Conservation (phyloP, 305 asterid genomes). For the Andrographis paniculata region DNA sequence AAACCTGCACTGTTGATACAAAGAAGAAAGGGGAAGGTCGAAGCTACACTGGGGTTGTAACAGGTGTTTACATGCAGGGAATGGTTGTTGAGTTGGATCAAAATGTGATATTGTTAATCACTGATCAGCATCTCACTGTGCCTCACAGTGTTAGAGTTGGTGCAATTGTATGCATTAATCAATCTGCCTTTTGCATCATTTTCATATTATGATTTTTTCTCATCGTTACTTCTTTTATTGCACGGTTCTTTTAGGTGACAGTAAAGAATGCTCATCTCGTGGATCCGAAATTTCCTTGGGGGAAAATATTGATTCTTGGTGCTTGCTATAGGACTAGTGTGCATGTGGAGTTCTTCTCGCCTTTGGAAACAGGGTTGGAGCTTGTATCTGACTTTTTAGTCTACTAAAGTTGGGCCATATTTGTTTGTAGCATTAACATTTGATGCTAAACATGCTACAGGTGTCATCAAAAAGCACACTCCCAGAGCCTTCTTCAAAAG, state of each 20-base stretch:
- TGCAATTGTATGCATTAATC: conserved; percentile 54
- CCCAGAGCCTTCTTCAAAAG: conserved; percentile 54
- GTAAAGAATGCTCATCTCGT: conserved; percentile 71
- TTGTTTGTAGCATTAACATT: conserved; percentile 15
- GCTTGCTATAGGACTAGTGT: conserved; percentile 69
- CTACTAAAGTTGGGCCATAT: conserved; percentile 7
- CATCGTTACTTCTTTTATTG: conserved; percentile 19
- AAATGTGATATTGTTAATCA: conserved; percentile 54
- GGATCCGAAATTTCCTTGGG: conserved; percentile 71
- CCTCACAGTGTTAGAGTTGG: conserved; percentile 88
- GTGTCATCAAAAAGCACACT: conserved; percentile 41
- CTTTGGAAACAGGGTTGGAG: conserved; percentile 60
- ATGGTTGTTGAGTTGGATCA: conserved; percentile 82
- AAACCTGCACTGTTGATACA: conserved; percentile 10
- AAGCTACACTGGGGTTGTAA: conserved; percentile 62
- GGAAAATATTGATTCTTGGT: conserved; percentile 68
- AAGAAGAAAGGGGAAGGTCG: conserved; percentile 53
- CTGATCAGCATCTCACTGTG: conserved; percentile 49
- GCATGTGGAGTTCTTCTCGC: conserved; percentile 72
- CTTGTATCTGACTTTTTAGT: conserved; percentile 17
- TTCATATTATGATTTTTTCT: conserved; percentile 16
- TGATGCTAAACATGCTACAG: conserved; percentile 34
- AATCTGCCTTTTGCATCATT: conserved; percentile 12
- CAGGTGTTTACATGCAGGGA: conserved; percentile 71
- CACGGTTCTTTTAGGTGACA: conserved; percentile 44